A percentile compares a stretch with the other conserved stretches of the same genome.
Evolutionary conservation across 2,329 filamentous ascomycete genomes (phyloP).

Genomic region (Myriosclerotinia scirpicola): DNA sequence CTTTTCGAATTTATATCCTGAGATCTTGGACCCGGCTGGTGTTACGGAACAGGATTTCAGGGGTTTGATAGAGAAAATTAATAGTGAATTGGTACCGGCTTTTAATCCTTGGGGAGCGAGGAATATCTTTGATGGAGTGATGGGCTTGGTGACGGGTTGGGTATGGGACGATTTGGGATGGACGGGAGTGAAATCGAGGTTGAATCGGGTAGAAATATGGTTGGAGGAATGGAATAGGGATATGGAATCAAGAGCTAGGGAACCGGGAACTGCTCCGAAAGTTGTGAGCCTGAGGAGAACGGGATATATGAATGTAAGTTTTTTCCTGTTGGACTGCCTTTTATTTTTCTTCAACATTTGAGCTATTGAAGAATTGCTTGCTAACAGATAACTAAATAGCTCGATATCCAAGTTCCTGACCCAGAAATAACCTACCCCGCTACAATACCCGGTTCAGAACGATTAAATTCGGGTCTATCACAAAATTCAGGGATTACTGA

Average conservation of each 20-base stretch:
- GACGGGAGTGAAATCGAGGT: constrained; percentile 69
- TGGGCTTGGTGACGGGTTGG: constrained; percentile 87
- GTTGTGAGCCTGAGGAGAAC: constrained; percentile 78
- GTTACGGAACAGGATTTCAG: constrained; percentile 86
- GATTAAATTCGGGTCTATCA: constrained; percentile 12
- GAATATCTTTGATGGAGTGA: constrained; percentile 75
- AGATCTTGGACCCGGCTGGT: constrained; percentile 84
- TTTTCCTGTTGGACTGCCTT: constrained; percentile 15
- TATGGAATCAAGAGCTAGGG: constrained; percentile 57
- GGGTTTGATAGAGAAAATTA: constrained; percentile 76
- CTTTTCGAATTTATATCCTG: constrained; percentile 93
- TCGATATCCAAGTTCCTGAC: constrained; percentile 80
- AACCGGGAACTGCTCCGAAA: constrained; percentile 58
- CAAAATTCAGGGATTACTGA: not conserved
- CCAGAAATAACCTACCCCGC: constrained; percentile 59
- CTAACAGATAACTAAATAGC: constrained; percentile 47
- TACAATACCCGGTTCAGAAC: constrained; percentile 14
- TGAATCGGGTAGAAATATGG: constrained; percentile 73
- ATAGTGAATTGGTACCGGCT: constrained; percentile 70
- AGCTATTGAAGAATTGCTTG: not conserved
- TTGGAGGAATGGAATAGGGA: constrained; percentile 84
- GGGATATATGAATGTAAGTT: constrained; percentile 77
- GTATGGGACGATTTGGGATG: constrained; percentile 89
- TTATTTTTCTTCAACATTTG: not conserved
- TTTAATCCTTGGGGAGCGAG: constrained; percentile 77